Evolutionary conservation across 1,139 yeast genomes (phyloP), one percentile per base, ranked within the genome.

Genomic region (Nematodospora anomalae): DNA sequence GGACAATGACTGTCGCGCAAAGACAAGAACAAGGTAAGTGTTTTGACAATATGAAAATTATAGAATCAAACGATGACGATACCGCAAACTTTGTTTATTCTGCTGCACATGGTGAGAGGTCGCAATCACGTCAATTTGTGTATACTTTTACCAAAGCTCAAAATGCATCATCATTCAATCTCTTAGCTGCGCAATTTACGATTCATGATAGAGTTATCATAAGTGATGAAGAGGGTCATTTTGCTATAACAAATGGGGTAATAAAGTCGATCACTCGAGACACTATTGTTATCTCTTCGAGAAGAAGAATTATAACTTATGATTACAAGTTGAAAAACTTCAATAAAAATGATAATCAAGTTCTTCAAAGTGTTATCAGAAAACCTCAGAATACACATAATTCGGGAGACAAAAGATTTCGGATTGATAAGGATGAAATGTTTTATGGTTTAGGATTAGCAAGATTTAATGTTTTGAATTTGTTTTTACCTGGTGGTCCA

Each of bases 351-450:
- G 64, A 57, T 32, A 74, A 76, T 44, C 86, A 80, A 51, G 62
- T 64, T 0, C 74, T 74, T 44, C 64, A 62, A 42, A 71, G 83
- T 27, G 79, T 74, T 12, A 50, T 76, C 35, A 53, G 58, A 29
- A 52, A 31, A 45, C 43, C 34, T 39, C 51, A 26, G 36, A 5
- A 16, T 3, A 22, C 30, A 21, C 23, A 13, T 6, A 29, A 16
- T 14, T 27, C 28, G 2, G 26, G 22, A 4, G 25, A 16, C 8
- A 25, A 33, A 4, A 49, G 40, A 26, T 87, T 75, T 51, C 68
- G 97, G 40, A 67, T 92, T 25, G 97, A 92, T 55, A 81, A 78
- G 50, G 95, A 90, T 57, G 89, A 83, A 36, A 75, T 82, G 67
- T 80, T 76, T 41, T 80, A 78, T 50, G 90, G 94, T 0, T 72